Conservation (phyloP, 2,329 filamentous ascomycete genomes). For the Colletotrichum sp. region DNA sequence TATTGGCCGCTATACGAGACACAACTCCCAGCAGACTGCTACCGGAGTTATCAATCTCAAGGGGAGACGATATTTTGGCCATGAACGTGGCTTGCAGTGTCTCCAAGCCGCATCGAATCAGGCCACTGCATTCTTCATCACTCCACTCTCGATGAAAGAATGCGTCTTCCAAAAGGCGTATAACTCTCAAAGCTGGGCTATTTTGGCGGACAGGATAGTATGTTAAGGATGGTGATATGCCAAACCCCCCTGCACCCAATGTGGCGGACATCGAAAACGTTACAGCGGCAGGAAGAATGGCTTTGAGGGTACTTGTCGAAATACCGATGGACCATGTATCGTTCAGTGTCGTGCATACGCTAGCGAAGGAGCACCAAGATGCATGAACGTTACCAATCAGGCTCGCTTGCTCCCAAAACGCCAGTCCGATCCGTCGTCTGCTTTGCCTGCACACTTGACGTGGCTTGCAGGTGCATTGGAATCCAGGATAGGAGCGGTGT, state of each 20-base stretch:
- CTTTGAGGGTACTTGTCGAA: neutral
- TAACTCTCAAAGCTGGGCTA: neutral
- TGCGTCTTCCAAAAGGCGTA: neutral
- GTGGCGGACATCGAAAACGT: neutral
- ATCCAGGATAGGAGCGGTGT: neutral
- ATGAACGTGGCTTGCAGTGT: neutral
- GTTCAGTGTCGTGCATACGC: neutral
- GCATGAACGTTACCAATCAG: neutral
- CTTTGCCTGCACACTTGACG: neutral
- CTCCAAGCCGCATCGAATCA: neutral
- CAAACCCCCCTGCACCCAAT: neutral
- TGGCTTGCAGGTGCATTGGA: neutral
- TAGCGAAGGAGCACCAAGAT: neutral
- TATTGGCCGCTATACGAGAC: no score
- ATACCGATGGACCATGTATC: neutral
- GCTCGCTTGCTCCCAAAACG: neutral
- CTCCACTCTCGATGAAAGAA: neutral
- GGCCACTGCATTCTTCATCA: neutral
- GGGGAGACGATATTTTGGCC: neutral
- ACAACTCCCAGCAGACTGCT: neutral
- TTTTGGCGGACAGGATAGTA: neutral
- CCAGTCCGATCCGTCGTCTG: neutral
- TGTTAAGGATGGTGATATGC: neutral
- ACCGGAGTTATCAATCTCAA: fast-evolving
- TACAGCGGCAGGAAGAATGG: neutral